Conservation (phyloP, 1,284 basidiomycete species). For the Cutaneotrichosporon dermatis region DNA sequence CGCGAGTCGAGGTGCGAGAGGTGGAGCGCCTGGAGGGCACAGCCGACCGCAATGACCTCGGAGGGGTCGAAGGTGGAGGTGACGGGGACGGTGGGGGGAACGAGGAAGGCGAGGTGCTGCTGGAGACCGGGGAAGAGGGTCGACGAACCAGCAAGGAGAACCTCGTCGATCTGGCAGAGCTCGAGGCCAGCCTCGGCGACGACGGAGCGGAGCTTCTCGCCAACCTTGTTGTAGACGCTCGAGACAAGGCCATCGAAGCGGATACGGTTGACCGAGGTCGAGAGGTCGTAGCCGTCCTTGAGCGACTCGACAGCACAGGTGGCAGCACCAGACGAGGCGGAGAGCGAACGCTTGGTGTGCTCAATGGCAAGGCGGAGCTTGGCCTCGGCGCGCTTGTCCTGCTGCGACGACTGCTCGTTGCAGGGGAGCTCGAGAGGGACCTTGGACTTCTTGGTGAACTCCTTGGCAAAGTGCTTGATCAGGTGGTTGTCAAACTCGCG, state of each 20-base stretch:
- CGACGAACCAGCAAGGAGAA: conserved; percentile 86
- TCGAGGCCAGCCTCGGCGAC: conserved; percentile 65
- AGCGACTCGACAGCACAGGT: conserved; percentile 88
- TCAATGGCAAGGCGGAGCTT: conserved; percentile 91
- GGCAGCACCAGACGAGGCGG: conserved; percentile 79
- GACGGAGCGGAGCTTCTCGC: conserved; percentile 60
- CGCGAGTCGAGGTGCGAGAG: conserved; percentile 56
- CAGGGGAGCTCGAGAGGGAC: conserved; percentile 63
- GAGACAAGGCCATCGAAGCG: conserved; percentile 85
- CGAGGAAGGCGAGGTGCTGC: conserved; percentile 64
- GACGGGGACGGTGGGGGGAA: conserved; percentile 59
- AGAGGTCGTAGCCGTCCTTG: conserved; percentile 91
- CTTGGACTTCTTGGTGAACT: conserved; percentile 97
- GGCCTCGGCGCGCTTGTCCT: conserved; percentile 82
- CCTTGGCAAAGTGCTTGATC: conserved; percentile 88
- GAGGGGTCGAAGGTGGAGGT: conserved; percentile 72
- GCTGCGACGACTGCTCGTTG: conserved; percentile 51
- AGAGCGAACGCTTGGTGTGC: conserved; percentile 89
- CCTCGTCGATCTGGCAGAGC: conserved; percentile 75
- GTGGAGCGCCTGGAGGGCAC: conserved; percentile 77
- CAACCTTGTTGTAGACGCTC: conserved; percentile 67
- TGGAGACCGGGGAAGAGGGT: conserved; percentile 80
- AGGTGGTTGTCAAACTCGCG: conserved; percentile 56
- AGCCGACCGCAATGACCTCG: conserved; percentile 81
- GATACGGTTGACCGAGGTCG: conserved; percentile 85